Percentiles rank a stretch among this genome's conserved stretches.
Conservation (phyloP, 306 rosid genomes). For the Cucurbita ficifolia region DNA sequence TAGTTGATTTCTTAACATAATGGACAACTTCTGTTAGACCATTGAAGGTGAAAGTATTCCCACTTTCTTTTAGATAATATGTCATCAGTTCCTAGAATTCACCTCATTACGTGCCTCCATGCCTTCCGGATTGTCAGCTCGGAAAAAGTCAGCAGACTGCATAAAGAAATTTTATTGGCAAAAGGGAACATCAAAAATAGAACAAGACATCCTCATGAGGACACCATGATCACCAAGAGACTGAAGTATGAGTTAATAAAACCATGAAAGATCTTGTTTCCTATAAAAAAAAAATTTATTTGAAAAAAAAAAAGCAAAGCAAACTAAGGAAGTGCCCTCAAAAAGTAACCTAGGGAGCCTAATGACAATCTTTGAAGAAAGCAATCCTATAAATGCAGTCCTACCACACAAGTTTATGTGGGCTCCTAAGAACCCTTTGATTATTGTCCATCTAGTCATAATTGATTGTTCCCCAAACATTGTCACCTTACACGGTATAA, state of each 20-base stretch:
- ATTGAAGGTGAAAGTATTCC: not conserved
- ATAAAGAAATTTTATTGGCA: constrained; percentile 7
- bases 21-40: not conserved
- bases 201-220: not conserved
- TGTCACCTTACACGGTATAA: not conserved
- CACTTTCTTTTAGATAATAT: constrained; percentile 2
- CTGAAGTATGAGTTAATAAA: not conserved
- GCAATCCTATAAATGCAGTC: not conserved
- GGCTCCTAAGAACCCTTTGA: not conserved
- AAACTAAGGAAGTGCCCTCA: not conserved
- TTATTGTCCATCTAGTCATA: not conserved
- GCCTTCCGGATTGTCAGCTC: constrained; percentile 97
- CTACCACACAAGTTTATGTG: not conserved
- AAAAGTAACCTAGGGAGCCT: not conserved
- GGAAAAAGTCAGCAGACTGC: constrained; percentile 92
- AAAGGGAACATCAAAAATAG: constrained; percentile 7
- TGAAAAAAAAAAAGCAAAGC: not conserved
- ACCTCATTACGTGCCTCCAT: constrained; percentile 97
- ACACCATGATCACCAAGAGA: not conserved
- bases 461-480: not conserved
- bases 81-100: constrained; percentile 16
- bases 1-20: not conserved
- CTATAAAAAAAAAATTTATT: not conserved
- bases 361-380: not conserved
- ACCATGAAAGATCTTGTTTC: not conserved